Base-by-base conservation (phyloP, 352 stramenopile species). In the Globisporangium takayamanum region DNA sequence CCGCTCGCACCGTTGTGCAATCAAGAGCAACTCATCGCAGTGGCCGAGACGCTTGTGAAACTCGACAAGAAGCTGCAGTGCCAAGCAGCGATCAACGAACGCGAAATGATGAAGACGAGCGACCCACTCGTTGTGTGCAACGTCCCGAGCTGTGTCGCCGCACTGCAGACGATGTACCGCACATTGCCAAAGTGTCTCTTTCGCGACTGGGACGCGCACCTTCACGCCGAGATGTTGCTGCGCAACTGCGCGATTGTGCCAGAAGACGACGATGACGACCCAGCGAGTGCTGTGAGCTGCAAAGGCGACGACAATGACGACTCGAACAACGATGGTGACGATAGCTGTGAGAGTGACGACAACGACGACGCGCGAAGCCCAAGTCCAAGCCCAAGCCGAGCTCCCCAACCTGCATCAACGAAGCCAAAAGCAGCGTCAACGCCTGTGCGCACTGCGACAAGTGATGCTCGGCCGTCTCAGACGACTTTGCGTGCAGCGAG, bases 91-190 rank as follows among this genome's bases (percentile, higher is more conserved):
- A 63, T 87, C 26, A 63, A 68, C 7, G 71, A 77, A 15, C 69
- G 72, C 50, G 70, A 88, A 56, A 70, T 88, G 59, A 44, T 85
- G 42, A 72, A 59, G 20, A 66, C 68, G 1, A 58, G 33, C 0
- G 50, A 83, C 37, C 67, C 69, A 18, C 64, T 54, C 33, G 41
- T 63, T 12, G 68, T 89, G 22, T 87, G 78, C 60, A 57, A 60
- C 20, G 68, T 64, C 7, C 30, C 65, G 16, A 68, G 66, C 5
- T 90, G 80, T 57, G 70, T 59, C 28, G 63, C 60, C 3, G 73
- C 78, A 53, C 74, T 89, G 18, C 60, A 85, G 64, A 52, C 67
- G 33, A 67, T 91, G 45, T 87, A 89, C 73, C 63, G 65, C 45
- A 54, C 44, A 30, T 62, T 91, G 51, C 78, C 81, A 10, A 63